Conservation (phyloP, 176 grass and related monocot genomes). For the Coix lacrymajobi region DNA sequence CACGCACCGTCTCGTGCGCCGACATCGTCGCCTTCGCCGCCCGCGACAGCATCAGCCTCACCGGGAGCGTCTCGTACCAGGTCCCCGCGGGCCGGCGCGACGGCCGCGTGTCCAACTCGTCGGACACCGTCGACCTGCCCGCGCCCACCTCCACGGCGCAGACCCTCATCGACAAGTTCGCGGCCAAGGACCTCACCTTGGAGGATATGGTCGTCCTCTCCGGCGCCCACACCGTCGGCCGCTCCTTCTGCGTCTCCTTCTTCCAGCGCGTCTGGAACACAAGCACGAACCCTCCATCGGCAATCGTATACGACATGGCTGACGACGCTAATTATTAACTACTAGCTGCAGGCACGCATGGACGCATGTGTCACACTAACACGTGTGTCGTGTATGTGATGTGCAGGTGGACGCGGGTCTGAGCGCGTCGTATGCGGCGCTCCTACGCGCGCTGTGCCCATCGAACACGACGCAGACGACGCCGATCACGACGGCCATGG, state of each 20-base stretch:
- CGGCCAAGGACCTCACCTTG: conserved; percentile 4
- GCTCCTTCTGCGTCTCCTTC: conserved; percentile 46
- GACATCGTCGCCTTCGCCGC: conserved; percentile 67
- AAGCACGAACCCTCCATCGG: neutral
- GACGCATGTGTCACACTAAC: too few species aligned
- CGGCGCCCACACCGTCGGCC: conserved; percentile 44
- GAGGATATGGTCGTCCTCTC: conserved; percentile 60
- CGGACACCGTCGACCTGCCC: conserved; percentile 18
- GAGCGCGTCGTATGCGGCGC: conserved; percentile 40
- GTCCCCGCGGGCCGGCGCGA: conserved; percentile 59
- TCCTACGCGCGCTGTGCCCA: conserved; percentile 40
- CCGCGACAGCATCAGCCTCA: conserved; percentile 57
- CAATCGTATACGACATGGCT: neutral
- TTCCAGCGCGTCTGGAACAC: conserved; percentile 11
- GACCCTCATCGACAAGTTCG: neutral
- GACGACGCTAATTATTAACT: too few species aligned
- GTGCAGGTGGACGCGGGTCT: conserved; percentile 34
- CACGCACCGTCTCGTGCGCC: conserved; percentile 54
- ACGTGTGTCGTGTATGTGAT: neutral
- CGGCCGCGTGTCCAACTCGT: neutral
- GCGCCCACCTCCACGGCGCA: neutral
- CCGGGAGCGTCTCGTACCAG: conserved; percentile 51
- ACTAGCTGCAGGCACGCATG: too few species aligned
- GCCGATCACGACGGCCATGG: conserved; percentile 24
- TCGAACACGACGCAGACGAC: conserved; percentile 15